Evolutionary conservation across 305 asterid species (phyloP), one percentile per base, ranked within the genome.

Genomic region (Fraxinus greggii): DNA sequence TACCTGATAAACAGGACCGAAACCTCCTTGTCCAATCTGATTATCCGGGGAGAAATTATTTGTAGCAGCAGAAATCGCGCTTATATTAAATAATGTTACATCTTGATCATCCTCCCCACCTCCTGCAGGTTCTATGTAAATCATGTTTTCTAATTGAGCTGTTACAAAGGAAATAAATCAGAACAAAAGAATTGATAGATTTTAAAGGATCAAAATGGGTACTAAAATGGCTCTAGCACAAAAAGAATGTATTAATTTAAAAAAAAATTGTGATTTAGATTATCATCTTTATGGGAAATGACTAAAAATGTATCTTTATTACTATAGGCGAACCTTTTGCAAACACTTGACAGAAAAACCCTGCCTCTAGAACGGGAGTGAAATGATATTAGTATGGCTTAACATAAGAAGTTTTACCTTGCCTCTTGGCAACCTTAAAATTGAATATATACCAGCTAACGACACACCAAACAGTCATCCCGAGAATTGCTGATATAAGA

Each of bases 21-120:
- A 90, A 45, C 92, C 95, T 29, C 93, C 92, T 83, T 90, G 82
- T 38, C 94, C 94, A 61, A 91, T 85, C 88, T 88, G 86, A 31
- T 88, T 89, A 17, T 67, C 75, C 2, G 36, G 35, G 0, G 89
- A 79, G 38, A 91, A 91, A 12, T 72, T 75, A 48, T 86, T 80
- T 0, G 95, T 88, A n/a, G 95, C 90, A 56, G 85, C 82, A 76
- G 72, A 84, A 28, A 91, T 54, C 1, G 38, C 72, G 51, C 65
- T 36, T 24, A 76, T 79, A 77, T 76, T 65, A 54, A 78, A 86
- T 61, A 83, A 31, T 8, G 45, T 78, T 63, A 85, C 38, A 26
- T 81, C 84, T 15, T 78, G 82, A 8, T 79, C 89, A 0, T 85
- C 84, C 1, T 79, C 82, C 21, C 32, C 7, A 61, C 9, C 61